Evolutionary conservation across 2,329 filamentous ascomycete species (phyloP).

Genomic region (Verticillium isaacii): DNA sequence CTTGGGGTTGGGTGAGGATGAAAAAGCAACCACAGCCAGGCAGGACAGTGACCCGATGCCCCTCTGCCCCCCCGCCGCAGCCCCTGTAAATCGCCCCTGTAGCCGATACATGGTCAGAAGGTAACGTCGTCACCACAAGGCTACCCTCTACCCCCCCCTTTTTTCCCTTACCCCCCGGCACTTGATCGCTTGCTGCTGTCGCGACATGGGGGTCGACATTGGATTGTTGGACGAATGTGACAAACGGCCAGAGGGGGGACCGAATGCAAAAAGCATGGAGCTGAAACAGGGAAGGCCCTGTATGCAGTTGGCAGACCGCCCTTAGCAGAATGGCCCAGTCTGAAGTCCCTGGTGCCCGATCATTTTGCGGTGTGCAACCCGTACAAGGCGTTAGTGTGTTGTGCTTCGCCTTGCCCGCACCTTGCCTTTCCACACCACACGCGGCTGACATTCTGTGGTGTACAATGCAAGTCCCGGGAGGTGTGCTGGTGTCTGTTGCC

Average conservation of each 20-base stretch:
- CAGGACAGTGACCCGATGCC: not conserved
- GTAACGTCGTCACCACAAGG: not conserved
- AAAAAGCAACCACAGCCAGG: not conserved
- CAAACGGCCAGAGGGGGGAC: not conserved
- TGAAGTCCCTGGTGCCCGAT: not conserved
- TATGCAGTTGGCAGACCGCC: slow-evolving; percentile 2
- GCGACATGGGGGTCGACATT: not conserved
- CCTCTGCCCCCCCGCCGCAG: not conserved
- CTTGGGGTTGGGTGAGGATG: not conserved
- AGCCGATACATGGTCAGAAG: not conserved
- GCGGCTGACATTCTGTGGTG: no score
- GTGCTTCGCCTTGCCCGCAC: not conserved
- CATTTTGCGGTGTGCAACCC: slow-evolving; percentile 1
- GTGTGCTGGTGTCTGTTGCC: not conserved
- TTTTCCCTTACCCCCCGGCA: not conserved
- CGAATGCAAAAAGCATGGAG: slow-evolving; percentile 2
- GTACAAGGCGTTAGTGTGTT: not conserved
- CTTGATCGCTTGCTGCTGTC: not conserved
- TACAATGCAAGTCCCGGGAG: not conserved
- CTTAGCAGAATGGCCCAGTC: not conserved
- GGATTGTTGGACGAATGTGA: slow-evolving; percentile 2
- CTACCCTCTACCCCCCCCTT: not conserved
- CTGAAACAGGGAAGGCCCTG: slow-evolving; percentile 3
- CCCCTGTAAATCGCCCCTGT: not conserved
- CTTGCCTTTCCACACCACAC: not conserved